These are phyloP conservation scores for Exobasidium cylindrosporum DNA, from an alignment of 1,284 basidiomycete species.

Conservation along the genomic window DNA sequence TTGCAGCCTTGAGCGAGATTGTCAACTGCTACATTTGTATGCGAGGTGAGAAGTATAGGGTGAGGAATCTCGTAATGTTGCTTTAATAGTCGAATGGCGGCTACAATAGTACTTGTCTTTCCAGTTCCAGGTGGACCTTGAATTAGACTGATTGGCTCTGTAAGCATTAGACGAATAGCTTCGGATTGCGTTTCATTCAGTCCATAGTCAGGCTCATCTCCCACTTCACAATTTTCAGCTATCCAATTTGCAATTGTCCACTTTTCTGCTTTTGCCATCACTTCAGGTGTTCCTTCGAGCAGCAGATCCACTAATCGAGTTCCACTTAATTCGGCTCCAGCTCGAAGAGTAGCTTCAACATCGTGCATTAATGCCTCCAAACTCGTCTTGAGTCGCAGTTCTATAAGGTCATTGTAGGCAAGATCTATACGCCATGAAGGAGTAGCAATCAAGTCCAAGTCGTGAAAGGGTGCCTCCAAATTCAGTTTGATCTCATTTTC, in stretches of 20 bases:
- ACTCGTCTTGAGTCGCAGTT: conserved; percentile 69
- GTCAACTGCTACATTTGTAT: conserved; percentile 92
- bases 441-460: conserved; percentile 37
- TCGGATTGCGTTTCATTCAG: conserved; percentile 76
- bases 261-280: background rate
- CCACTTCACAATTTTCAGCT: conserved; percentile 35
- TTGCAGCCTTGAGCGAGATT: conserved; percentile 73
- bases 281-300: conserved; percentile 60
- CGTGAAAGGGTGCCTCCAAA: conserved; percentile 34
- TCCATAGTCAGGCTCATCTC: conserved; percentile 74
- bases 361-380: conserved; percentile 65
- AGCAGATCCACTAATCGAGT: conserved; percentile 53
- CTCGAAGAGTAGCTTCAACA: conserved; percentile 51
- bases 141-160: conserved; percentile 72
- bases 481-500: conserved; percentile 37
- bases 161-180: conserved; percentile 83
- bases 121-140: conserved; percentile 96
- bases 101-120: conserved; percentile 87
- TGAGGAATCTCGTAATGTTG: conserved; percentile 78
- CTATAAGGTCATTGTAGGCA: conserved; percentile 67
- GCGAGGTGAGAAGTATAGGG: conserved; percentile 82
- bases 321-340: conserved; percentile 23
- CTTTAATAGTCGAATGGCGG: conserved; percentile 79
- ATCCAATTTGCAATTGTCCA: background rate
- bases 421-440: conserved; percentile 65